Evolutionary conservation across 139 green algal species (phyloP), one percentile per base, ranked within the genome.

Genomic region (Closterium sp.): DNA sequence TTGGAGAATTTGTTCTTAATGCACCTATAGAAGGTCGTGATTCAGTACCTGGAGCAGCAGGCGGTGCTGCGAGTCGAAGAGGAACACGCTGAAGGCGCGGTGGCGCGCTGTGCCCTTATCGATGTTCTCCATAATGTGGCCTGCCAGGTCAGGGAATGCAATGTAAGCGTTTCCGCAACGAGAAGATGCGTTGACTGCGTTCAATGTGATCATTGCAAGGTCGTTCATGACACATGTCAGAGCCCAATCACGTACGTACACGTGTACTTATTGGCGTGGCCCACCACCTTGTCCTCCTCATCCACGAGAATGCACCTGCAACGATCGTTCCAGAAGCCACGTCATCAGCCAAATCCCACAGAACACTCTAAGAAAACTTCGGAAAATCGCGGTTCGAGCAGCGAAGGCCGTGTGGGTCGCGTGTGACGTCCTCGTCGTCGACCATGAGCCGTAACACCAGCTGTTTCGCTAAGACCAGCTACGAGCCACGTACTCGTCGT

Each of bases 71-170:
- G 90, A 91, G 92, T 99, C 94, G 94, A 99, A 99, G 4, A 99
- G 93, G 93, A 99, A 99, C 3, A 99, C 97, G 76, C 93, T 97
- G 93, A 99, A 99, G 32, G 98, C 98, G 35, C 98, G 95, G 94
- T 99, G 98, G 84, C 99, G 95, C 36, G 95, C 12, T 0, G 25
- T 64, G 34, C 69, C 93, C 21, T 87, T 90, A 32, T 94, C 31
- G 33, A 95, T 94, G 12, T 92, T 92, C 55, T 94, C 87, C 87
- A 90, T 87, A 69, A 94, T 76, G 28, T 95, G 93, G 64, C 90
- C 87, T 91, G 85, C 36, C 10, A 76, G 16, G 12, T 16, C 16
- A 28, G 25, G 55, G 55, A 76, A 28, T 76, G 55, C 23, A 16
- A 76, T 76, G 55, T 76, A 28, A 16, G 55, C 25, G 55, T n/a